Base-by-base conservation (phyloP, 371 early-diverging fungal species). In the Ecytonucleospora hepatopenaei region DNA sequence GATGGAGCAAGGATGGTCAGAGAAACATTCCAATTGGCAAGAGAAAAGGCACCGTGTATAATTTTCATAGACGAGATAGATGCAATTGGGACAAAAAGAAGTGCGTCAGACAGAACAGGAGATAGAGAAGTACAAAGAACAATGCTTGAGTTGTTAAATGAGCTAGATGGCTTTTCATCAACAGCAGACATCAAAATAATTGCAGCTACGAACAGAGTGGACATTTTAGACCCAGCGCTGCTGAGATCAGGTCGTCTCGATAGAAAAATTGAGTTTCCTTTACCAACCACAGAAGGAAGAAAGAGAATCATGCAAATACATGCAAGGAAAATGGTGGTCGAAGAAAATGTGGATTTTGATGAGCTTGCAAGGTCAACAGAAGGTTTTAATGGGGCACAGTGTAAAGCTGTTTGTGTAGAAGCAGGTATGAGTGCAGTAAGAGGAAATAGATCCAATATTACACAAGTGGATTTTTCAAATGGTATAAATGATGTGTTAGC, bases 1-100 rank as follows among this genome's bases (percentile, higher is more conserved):
- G 99, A 97, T 73, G 96, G 97, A 65, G 94, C 96, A 54, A 89
- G 92, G 73, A 82, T 97, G 64, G 94, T 98, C 12, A 86, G 99
- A 35, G 97, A 97, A 75, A 92, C 94, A 1, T 98, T 98, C 81
- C 88, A 87, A 24, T 79, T 97, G 59, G 97, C 97, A 21, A 92
- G 92, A 78, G 94, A 94, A 72, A 95, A 97, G 80, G 85, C 91
- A 26, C 98, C 99, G 1, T 88, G 97, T 21, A 97, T 99, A 75
- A 96, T 99, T 74, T 97, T 99, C 77, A 96, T 99, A 75, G 97
- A 97, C 82, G 99, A 99, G 81, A 85, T 97, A 75, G 98, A 99
- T 80, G 96, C 99, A 46, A 87, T 99, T 70, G 98, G 97, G 69
- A 92, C 96, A 28, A 96, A 96, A 82, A 88, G 99, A 75, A 91